These are phyloP conservation scores for Xylaria sp. DNA, from an alignment of 2,329 filamentous ascomycete species.

Conservation along the genomic window DNA sequence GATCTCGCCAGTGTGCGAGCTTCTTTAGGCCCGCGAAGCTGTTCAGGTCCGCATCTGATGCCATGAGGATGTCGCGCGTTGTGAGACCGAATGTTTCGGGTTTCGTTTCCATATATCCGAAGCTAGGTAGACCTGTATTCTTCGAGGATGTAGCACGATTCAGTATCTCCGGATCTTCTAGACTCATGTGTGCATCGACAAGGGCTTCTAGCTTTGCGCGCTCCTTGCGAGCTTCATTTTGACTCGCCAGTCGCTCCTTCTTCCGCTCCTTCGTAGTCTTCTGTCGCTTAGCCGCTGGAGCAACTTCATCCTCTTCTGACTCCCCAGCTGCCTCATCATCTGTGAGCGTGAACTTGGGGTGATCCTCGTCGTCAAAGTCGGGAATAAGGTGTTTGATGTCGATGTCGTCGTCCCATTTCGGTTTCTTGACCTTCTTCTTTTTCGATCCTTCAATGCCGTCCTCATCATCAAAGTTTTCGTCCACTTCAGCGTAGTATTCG, in stretches of 20 bases:
- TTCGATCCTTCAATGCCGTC: conserved; percentile 63
- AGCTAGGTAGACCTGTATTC: conserved; percentile 57
- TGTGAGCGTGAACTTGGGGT: conserved; percentile 65
- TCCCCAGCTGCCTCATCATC: conserved; percentile 60
- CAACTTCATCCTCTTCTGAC: conserved; percentile 55
- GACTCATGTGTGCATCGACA: conserved; percentile 81
- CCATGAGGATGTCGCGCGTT: conserved; percentile 85
- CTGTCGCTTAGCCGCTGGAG: conserved; percentile 63
- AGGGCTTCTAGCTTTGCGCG: conserved; percentile 85
- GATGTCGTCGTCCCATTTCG: conserved; percentile 95
- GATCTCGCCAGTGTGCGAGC: conserved; percentile 87
- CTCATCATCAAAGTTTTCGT: conserved; percentile 70
- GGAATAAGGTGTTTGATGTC: conserved; percentile 93
- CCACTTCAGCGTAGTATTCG: conserved; percentile 82
- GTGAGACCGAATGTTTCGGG: conserved; percentile 91
- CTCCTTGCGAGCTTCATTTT: conserved; percentile 82
- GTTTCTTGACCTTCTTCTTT: conserved; percentile 78
- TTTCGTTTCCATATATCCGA: conserved; percentile 95
- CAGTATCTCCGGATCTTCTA: conserved; percentile 72
- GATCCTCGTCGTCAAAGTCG: conserved; percentile 78
- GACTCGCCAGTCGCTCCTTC: conserved; percentile 64
- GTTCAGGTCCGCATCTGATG: conserved; percentile 87
- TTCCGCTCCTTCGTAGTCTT: conserved; percentile 70
- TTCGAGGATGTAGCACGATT: conserved; percentile 47
- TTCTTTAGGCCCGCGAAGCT: conserved; percentile 95